Evolutionary conservation across 2,329 filamentous ascomycete species (phyloP).

Genomic region (Diaporthe citri): DNA sequence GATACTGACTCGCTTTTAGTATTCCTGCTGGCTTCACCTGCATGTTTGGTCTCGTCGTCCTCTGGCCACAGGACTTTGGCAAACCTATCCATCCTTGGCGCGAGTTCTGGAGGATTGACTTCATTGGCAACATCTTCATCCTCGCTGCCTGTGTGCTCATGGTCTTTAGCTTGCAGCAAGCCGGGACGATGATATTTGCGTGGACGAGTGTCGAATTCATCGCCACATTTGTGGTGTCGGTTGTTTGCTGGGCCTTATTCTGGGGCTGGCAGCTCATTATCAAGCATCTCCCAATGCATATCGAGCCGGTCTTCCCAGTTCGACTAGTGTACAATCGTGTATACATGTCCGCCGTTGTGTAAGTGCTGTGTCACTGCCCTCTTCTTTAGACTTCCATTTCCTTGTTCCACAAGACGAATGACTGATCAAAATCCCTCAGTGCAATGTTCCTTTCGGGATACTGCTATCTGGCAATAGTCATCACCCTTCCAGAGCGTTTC

Average conservation of each 20-base stretch:
- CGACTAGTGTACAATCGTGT: slow-evolving; percentile 61
- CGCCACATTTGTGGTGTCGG: slow-evolving; percentile 60
- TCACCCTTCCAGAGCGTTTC: slow-evolving; percentile 70
- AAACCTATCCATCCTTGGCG: slow-evolving; percentile 54
- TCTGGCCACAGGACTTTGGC: slow-evolving; percentile 57
- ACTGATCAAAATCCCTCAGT: slow-evolving; percentile 48
- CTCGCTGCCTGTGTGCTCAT: slow-evolving; percentile 65
- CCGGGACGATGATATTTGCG: slow-evolving; percentile 62
- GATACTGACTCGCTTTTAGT: slow-evolving; percentile 38
- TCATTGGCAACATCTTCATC: slow-evolving; percentile 63
- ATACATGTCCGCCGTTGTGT: slow-evolving; percentile 65
- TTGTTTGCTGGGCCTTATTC: slow-evolving; percentile 62
- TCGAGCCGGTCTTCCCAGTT: slow-evolving; percentile 69
- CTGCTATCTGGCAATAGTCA: slow-evolving; percentile 68
- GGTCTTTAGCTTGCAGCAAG: slow-evolving; percentile 69
- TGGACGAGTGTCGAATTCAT: slow-evolving; percentile 68
- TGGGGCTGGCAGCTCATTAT: slow-evolving; percentile 64
- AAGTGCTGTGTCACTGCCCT: slow-evolving; percentile 41
- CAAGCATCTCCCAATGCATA: slow-evolving; percentile 51
- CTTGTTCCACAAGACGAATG: background rate
- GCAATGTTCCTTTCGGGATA: slow-evolving; percentile 70
- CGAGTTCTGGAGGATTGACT: slow-evolving; percentile 63
- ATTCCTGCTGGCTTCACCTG: slow-evolving; percentile 34
- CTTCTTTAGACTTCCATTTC: too few relatives aligned
- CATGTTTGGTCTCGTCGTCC: slow-evolving; percentile 57